Evolutionary conservation across 2,329 filamentous ascomycete species (phyloP).

Genomic region (Herpomyces periplanetae): DNA sequence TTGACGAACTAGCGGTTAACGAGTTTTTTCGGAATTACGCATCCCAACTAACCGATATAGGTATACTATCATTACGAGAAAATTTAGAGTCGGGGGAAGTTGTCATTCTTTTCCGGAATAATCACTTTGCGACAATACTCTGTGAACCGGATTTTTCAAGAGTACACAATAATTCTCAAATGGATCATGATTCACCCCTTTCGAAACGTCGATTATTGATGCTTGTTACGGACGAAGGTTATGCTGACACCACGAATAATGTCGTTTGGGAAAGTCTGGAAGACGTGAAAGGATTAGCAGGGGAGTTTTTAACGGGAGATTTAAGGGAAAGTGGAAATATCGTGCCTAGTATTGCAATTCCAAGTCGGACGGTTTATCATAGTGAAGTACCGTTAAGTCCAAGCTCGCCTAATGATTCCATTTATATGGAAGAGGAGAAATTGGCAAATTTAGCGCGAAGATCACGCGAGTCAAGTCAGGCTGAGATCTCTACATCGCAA

Average conservation of each 20-base stretch:
- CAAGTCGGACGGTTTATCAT: too few relatives aligned
- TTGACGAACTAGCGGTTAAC: constrained; percentile 52
- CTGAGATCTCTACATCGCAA: too few relatives aligned
- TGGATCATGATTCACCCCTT: too few relatives aligned
- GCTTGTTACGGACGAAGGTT: constrained; percentile 70
- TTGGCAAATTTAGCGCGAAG: too few relatives aligned
- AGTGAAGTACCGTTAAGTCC: too few relatives aligned
- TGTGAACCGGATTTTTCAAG: constrained; percentile 42
- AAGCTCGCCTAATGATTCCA: too few relatives aligned
- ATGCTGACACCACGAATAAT: constrained; percentile 46
- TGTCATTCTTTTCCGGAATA: constrained; percentile 75
- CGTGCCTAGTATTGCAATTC: too few relatives aligned
- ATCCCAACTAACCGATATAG: constrained; percentile 52
- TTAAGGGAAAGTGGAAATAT: too few relatives aligned
- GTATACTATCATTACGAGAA: constrained; percentile 29
- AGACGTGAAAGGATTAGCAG: constrained; percentile 44
- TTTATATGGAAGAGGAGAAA: too few relatives aligned
- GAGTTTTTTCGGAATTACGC: constrained; percentile 36
- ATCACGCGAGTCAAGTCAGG: too few relatives aligned
- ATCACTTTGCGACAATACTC: constrained; percentile 81
- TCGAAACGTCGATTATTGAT: constrained; percentile 37
- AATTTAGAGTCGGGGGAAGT: constrained; percentile 34
- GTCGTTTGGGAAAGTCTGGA: constrained; percentile 82
- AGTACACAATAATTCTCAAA: too few relatives aligned
- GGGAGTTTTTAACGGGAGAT: constrained; percentile 59